Base-by-base conservation (phyloP, 176 grass and related monocot species). In the Oryza meyeriana region DNA sequence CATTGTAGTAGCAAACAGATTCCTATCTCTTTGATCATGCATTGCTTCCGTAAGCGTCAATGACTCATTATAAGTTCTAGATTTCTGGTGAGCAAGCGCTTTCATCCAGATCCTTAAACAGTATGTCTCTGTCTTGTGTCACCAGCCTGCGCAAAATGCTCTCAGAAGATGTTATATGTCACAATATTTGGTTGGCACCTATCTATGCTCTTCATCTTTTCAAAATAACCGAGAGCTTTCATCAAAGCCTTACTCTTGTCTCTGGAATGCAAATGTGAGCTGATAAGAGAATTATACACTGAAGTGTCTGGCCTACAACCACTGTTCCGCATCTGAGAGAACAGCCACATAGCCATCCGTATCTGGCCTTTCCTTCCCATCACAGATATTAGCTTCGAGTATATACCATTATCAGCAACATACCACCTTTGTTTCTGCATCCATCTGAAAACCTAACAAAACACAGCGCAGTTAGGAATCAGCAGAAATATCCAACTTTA, bases 341-440 rank as follows among this genome's bases (percentile, higher is more conserved):
- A 95, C 3, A 99, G 76, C 91, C 96, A 99, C 93, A 99, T 95
- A 79, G 96, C 93, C 96, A 99, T 99, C 79, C 91, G 79, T 85
- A 87, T 94, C 87, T 99, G 89, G 24, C 91, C 89, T 80, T 99
- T 93, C 73, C 92, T 99, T 29, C 93, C 93, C 96, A 94, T 99
- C 10, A 95, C 93, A 59, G 96, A 94, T 80, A 99, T 99, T 40
- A 99, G 34, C 74, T 99, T 99, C 0, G 93, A 99, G 62, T 91
- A 99, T 42, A 99, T 93, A 64, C 96, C 96, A 1, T 99, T 95
- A 70, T 99, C 96, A 35, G 96, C 89, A 13, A 99, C 72, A 3
- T 99, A 99, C 96, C 96, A 99, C 33, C 93, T 59, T 28, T 99
- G 96, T 75, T 71, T 95, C 76, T 99, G 96, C 93, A 99, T 99